phyloP scores from a whole-genome alignment of 164 flowering plant genomes.

The Magnolia officinalis region DNA sequence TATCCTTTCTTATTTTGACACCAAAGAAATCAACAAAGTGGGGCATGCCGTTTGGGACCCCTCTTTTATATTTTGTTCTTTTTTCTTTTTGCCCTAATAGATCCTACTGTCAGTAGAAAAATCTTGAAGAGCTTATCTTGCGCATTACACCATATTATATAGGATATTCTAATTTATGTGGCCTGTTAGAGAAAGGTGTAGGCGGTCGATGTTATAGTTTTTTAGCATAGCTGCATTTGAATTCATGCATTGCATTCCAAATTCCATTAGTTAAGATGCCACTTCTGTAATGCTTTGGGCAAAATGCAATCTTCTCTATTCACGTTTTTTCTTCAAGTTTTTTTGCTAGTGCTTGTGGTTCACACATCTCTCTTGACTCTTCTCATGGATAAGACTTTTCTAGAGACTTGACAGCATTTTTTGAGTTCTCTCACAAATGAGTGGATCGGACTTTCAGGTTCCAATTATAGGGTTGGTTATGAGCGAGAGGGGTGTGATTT shows the following conservation, averaged over 20 bases:
- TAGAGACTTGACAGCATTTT: neutral
- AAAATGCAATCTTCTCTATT: neutral
- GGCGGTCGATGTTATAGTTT: too few species aligned
- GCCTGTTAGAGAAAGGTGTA: too few species aligned
- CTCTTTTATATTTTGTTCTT: neutral
- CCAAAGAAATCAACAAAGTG: neutral
- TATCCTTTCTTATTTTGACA: constrained; percentile 1
- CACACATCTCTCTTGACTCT: neutral
- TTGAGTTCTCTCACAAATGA: constrained; percentile 4
- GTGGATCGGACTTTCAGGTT: constrained; percentile 47
- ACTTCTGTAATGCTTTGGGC: neutral
- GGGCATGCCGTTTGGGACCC: neutral
- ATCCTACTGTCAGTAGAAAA: neutral
- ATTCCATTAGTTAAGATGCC: neutral
- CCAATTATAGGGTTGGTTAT: constrained; percentile 86
- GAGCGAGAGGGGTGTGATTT: constrained; percentile 87
- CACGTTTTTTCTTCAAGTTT: neutral
- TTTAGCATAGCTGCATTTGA: neutral
- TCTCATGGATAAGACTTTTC: constrained; percentile 2
- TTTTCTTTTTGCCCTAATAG: neutral
- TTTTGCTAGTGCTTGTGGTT: neutral
- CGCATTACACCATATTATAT: too few species aligned
- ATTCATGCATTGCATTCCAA: neutral
- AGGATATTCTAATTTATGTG: too few species aligned
- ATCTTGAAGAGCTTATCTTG: too few species aligned